These are phyloP conservation scores for Leccinum truebloodii DNA, from an alignment of 768 basidiomycete genomes.

Conservation along the genomic window DNA sequence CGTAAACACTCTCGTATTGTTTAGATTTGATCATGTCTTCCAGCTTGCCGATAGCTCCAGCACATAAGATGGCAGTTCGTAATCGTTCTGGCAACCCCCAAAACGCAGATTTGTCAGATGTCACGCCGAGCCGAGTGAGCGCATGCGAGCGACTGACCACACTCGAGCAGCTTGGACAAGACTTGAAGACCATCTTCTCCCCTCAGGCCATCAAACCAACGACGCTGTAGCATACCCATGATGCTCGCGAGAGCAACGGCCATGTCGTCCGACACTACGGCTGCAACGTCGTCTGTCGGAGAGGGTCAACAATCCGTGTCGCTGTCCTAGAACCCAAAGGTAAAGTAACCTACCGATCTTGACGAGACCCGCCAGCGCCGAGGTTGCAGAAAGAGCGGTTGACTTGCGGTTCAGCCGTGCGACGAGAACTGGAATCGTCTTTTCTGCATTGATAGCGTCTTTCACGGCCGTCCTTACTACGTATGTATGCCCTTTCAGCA, in stretches of 20 bases:
- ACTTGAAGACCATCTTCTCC: slow-evolving; percentile 29
- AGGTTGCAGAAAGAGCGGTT: slow-evolving; percentile 22
- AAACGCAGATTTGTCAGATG: neutral
- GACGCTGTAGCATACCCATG: slow-evolving; percentile 23
- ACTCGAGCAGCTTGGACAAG: slow-evolving; percentile 20
- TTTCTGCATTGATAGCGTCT: slow-evolving; percentile 14
- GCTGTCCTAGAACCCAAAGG: too few relatives aligned
- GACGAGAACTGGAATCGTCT: slow-evolving; percentile 20
- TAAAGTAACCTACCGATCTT: slow-evolving; percentile 24
- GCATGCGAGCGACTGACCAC: slow-evolving; percentile 19
- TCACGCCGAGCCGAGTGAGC: neutral
- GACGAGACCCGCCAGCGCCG: slow-evolving; percentile 15
- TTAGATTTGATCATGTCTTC: too few relatives aligned
- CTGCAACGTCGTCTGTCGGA: slow-evolving; percentile 18
- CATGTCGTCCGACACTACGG: slow-evolving; percentile 5
- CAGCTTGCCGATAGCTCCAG: slow-evolving; percentile 11
- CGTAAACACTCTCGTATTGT: neutral
- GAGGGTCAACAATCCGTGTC: neutral
- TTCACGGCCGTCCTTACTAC: slow-evolving; percentile 13
- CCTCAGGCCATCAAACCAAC: slow-evolving; percentile 30
- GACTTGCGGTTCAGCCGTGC: slow-evolving; percentile 17
- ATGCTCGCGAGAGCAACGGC: slow-evolving; percentile 12
- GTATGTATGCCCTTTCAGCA: neutral
- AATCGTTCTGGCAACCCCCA: slow-evolving; percentile 13
- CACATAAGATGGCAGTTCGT: slow-evolving; percentile 16